Conservation (phyloP, 306 rosid species). For the Pterocarpus santalinus region DNA sequence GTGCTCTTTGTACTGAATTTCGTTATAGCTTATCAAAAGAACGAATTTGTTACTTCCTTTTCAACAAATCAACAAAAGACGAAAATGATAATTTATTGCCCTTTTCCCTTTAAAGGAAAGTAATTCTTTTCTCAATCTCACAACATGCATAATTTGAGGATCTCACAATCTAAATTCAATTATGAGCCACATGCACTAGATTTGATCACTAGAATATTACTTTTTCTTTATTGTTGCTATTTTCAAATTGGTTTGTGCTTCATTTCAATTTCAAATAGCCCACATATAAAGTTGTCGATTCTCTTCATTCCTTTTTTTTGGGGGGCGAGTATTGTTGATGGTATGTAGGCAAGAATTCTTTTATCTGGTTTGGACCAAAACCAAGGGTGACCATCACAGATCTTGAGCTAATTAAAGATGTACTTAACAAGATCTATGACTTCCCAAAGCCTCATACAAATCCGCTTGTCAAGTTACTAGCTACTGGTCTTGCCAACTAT, state of each 20-base stretch:
- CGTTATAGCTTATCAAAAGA: too few relatives aligned
- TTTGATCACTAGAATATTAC: too few relatives aligned
- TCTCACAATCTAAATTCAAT: too few relatives aligned
- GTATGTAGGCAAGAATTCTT: slow-evolving; percentile 28
- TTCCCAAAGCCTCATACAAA: not conserved
- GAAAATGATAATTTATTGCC: too few relatives aligned
- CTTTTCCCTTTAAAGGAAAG: too few relatives aligned
- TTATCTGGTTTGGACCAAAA: slow-evolving; percentile 37
- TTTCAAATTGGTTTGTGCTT: not conserved
- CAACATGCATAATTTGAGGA: too few relatives aligned
- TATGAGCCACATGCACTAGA: too few relatives aligned
- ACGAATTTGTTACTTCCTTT: too few relatives aligned
- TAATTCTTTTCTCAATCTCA: too few relatives aligned
- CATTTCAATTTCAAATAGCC: not conserved
- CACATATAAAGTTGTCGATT: not conserved
- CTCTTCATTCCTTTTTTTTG: not conserved
- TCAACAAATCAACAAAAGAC: too few relatives aligned
- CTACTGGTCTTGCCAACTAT: not conserved
- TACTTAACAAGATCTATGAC: not conserved
- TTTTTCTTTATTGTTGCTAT: too few relatives aligned
- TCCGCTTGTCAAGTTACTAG: not conserved
- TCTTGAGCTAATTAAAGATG: slow-evolving; percentile 36
- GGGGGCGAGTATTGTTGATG: not conserved
- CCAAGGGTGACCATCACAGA: slow-evolving; percentile 37
- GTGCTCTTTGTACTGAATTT: too few relatives aligned